These are phyloP conservation scores for Pleurotus tuber-regium DNA, from an alignment of 768 basidiomycete genomes.

Conservation along the genomic window DNA sequence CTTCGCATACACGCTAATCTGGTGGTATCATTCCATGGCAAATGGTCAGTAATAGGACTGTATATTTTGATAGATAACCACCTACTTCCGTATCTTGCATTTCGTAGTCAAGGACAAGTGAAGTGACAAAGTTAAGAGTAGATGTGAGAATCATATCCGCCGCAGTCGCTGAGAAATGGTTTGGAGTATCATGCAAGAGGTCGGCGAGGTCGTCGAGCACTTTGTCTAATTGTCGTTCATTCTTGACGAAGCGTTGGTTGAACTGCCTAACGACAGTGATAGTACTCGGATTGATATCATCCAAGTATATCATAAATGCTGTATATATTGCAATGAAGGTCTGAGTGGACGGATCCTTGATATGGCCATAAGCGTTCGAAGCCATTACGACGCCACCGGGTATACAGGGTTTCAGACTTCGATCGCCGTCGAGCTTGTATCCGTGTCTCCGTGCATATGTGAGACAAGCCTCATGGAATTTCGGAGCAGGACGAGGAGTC, in stretches of 20 bases:
- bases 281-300: constrained; percentile 26
- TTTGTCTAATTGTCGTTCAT: constrained; percentile 19
- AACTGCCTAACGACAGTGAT: constrained; percentile 24
- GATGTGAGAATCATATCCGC: constrained; percentile 3
- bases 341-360: constrained; percentile 20
- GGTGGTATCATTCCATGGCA: too few species aligned
- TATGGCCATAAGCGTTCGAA: constrained; percentile 19
- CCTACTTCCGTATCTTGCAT: constrained; percentile 23
- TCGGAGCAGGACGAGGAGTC: neutral
- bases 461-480: constrained; percentile 18
- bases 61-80: too few species aligned
- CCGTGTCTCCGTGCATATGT: constrained; percentile 18
- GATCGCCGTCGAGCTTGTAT: constrained; percentile 19
- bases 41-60: too few species aligned
- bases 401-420: constrained; percentile 23
- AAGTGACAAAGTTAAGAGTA: neutral
- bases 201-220: constrained; percentile 28
- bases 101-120: constrained; percentile 24
- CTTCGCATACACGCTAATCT: neutral
- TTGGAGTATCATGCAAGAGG: constrained; percentile 22
- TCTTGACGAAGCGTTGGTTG: constrained; percentile 23
- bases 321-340: constrained; percentile 34
- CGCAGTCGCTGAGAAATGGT: constrained; percentile 15
- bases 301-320: constrained; percentile 27
- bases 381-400: constrained; percentile 21